These are phyloP conservation scores for Clarireedia hainanense DNA, from an alignment of 2,329 filamentous ascomycete genomes.

Conservation along the genomic window DNA sequence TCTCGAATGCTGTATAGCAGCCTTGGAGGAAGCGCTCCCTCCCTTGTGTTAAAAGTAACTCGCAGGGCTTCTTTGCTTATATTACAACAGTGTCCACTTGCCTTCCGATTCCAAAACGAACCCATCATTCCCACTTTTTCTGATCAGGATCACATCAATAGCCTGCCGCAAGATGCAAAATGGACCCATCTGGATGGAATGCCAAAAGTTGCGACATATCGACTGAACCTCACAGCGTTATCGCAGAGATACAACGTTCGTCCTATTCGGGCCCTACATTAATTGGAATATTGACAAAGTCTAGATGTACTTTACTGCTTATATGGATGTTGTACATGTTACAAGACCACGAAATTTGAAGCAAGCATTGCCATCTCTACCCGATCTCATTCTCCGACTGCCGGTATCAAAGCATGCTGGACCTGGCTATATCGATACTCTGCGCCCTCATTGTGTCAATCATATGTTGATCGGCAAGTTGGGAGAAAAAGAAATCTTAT, in stretches of 20 bases:
- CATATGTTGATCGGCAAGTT: conserved; percentile 61
- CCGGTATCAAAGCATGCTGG: conserved; percentile 35
- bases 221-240: conserved; percentile 4
- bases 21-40: no score
- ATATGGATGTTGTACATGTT: conserved; percentile 48
- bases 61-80: no score
- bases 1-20: no score
- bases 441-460: conserved; percentile 56
- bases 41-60: no score
- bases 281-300: background rate
- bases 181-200: background rate
- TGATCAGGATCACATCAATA: background rate
- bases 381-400: conserved; percentile 44
- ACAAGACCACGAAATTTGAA: conserved; percentile 42
- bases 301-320: conserved; percentile 54
- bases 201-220: background rate
- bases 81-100: no score
- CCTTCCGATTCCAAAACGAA: no score
- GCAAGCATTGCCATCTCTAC: conserved; percentile 40
- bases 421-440: conserved; percentile 45
- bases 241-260: conserved; percentile 7
- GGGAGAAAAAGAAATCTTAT: conserved; percentile 60
- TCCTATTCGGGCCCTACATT: background rate
- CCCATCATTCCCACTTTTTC: no score
- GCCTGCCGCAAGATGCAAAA: background rate